Evolutionary conservation across 495 filamentous ascomycete species (phyloP).

Genomic region (Hypoxylon subgilvum): DNA sequence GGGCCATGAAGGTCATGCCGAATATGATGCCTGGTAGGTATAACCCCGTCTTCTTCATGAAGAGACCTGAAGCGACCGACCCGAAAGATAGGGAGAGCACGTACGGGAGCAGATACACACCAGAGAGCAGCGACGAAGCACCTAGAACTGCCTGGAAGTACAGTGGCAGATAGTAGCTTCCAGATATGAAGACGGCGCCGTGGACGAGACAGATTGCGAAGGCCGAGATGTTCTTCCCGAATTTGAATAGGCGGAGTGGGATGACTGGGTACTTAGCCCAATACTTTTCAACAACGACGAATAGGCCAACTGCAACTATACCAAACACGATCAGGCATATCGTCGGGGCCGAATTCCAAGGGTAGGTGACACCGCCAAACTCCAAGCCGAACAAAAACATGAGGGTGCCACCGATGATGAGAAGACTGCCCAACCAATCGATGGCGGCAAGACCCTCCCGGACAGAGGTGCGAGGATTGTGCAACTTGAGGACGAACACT

Average conservation of each 20-base stretch:
- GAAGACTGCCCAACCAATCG: conserved; percentile 73
- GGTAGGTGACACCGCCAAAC: conserved; percentile 72
- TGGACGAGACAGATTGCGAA: conserved; percentile 67
- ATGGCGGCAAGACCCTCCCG: conserved; percentile 70
- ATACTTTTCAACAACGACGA: conserved; percentile 70
- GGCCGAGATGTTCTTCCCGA: conserved; percentile 63
- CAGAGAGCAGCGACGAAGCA: conserved; percentile 70
- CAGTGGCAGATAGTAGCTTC: conserved; percentile 73
- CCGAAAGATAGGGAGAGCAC: conserved; percentile 70
- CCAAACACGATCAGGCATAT: conserved; percentile 80
- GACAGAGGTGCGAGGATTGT: conserved; percentile 73
- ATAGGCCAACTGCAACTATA: conserved; percentile 61
- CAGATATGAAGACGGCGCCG: conserved; percentile 71
- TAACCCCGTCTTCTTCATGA: conserved; percentile 72
- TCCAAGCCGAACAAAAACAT: conserved; percentile 81
- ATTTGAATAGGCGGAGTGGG: conserved; percentile 69
- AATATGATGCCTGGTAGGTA: conserved; percentile 58
- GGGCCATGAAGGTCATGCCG: conserved; percentile 61
- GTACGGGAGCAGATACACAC: conserved; percentile 76
- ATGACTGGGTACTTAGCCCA: conserved; percentile 77
- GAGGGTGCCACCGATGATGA: conserved; percentile 71
- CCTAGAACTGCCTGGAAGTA: conserved; percentile 77
- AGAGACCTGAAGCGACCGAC: conserved; percentile 65
- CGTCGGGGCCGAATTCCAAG: conserved; percentile 74
- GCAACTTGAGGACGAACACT: conserved; percentile 70